Evolutionary conservation across 2,329 filamentous ascomycete genomes (phyloP).

Genomic region (Diaporthe australafricana): DNA sequence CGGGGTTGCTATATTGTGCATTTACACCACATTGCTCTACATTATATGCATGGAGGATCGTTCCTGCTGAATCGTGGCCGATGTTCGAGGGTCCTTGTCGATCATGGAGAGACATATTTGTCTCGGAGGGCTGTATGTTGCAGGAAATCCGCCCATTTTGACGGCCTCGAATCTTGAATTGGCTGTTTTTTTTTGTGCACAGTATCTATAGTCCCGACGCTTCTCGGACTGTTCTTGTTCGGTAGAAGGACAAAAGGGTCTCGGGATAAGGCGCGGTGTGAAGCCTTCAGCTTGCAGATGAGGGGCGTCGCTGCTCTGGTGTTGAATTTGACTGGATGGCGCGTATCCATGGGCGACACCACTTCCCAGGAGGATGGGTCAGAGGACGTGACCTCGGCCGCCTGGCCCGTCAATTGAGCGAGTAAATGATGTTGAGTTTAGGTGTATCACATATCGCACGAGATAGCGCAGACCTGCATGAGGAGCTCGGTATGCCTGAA

Average conservation of each 20-base stretch:
- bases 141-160: background rate
- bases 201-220: background rate
- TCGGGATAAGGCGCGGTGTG: background rate
- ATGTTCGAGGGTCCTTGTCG: conserved; percentile 14
- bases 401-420: background rate
- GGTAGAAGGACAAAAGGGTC: background rate
- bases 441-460: background rate
- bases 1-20: conserved; percentile 1
- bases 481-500: conserved; percentile 1
- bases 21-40: conserved; percentile 25
- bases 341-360: conserved; percentile 4
- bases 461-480: conserved; percentile 6
- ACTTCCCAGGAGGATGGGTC: background rate
- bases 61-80: conserved; percentile 14
- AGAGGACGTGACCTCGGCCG: background rate
- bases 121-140: background rate
- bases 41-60: conserved; percentile 28
- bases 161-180: background rate
- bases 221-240: background rate
- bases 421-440: background rate
- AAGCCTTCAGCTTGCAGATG: conserved; percentile 6
- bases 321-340: background rate
- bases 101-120: conserved; percentile 4
- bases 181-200: background rate
- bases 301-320: background rate